Base-by-base conservation (phyloP, 2,329 filamentous ascomycete species). In the Pyrenochaeta sp. region DNA sequence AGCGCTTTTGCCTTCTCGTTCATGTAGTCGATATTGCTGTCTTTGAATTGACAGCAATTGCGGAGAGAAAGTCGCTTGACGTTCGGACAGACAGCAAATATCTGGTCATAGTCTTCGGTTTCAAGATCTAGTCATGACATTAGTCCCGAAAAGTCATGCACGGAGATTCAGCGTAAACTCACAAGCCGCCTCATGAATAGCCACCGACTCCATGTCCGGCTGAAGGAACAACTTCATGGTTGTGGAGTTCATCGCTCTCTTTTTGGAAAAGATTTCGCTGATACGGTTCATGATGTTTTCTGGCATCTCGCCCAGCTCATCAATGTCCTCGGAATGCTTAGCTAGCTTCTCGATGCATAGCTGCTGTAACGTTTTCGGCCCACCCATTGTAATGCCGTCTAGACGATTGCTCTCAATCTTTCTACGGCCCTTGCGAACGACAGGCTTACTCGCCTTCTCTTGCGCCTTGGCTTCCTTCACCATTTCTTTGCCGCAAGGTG, bases 1-100 rank as follows among this genome's bases (percentile, higher is more conserved):
- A 97, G 81, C 8, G 85, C 78, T 49, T 87, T 85, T 49, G 90
- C 85, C 47, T 91, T 90, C 54, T 88, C 88, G 22, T 91, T 82
- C 70, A 97, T 85, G 74, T 94, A 97, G 51, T 92, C 86, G 77
- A 97, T 85, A 42, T 93, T 90, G 39, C 84, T 83, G 69, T 97
- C 91, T 77, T 96, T 97, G 82, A 97, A 90, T 72, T 97, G 93
- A 49, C 95, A 91, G n/a, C 90, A 92, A 69, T 93, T 94, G 48
- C 90, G 88, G 10, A 96, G 80, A 64, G 92, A 90, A 55, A 97
- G 83, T 43, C 84, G 85, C 67, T 87, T 87, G 52, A 97, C 80
- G 5, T 83, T 83, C 0, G 91, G 88, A 56, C 91, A 88, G 2
- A 88, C 84, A 50, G 92, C 90, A 61, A 97, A 93, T 42, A 97